These are phyloP conservation scores for Vigna nakashimae DNA, from an alignment of 306 rosid species.

Conservation along the genomic window DNA sequence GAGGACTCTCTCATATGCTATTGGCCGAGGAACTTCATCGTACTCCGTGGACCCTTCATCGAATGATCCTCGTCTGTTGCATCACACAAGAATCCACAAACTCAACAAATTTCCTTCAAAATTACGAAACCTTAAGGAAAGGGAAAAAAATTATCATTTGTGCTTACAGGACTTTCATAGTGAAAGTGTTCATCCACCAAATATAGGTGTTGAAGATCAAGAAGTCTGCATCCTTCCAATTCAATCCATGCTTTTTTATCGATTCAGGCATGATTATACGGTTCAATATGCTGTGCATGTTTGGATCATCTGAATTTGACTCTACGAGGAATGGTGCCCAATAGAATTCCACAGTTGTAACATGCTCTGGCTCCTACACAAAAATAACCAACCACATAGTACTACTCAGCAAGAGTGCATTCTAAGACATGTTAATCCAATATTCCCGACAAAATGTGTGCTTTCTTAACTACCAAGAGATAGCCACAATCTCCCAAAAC, in stretches of 20 bases:
- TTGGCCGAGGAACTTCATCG: conserved; percentile 77
- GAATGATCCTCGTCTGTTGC: conserved; percentile 83
- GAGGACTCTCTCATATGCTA: conserved; percentile 73
- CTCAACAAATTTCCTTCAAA: conserved; percentile 29
- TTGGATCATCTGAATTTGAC: conserved; percentile 98
- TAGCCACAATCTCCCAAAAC: conserved; percentile 25
- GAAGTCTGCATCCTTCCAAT: conserved; percentile 87
- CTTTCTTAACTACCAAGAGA: conserved; percentile 43
- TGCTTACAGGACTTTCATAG: conserved; percentile 91
- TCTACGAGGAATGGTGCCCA: conserved; percentile 99
- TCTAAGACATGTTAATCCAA: conserved; percentile 41
- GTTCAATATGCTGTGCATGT: conserved; percentile 91
- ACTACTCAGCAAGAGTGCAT: conserved; percentile 31
- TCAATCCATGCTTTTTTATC: conserved; percentile 83
- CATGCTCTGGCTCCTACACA: conserved; percentile 64
- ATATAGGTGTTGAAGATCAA: conserved; percentile 91
- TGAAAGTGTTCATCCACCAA: conserved; percentile 99
- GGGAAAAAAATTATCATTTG: background rate
- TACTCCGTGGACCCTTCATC: conserved; percentile 85
- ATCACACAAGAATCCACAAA: conserved; percentile 22
- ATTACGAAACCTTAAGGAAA: background rate
- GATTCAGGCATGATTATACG: conserved; percentile 97
- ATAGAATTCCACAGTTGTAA: conserved; percentile 89
- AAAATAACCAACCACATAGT: background rate
- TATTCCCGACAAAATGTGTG: conserved; percentile 11